These are phyloP conservation scores for Suhomyces yuchorum DNA, from an alignment of 1,139 yeast species.

Conservation along the genomic window DNA sequence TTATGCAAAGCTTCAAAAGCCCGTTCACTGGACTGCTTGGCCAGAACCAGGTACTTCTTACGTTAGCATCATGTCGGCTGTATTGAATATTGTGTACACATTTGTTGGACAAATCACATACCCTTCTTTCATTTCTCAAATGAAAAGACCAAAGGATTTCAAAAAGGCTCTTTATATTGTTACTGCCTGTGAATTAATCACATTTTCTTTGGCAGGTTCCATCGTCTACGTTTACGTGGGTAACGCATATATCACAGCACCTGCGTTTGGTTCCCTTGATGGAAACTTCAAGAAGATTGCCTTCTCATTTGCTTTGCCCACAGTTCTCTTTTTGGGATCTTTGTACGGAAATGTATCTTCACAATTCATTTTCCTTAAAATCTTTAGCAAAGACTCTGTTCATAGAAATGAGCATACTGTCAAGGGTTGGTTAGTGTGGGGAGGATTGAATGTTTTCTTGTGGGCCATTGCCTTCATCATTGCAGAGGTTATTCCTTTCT, in stretches of 20 bases:
- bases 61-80: slow-evolving; percentile 58
- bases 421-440: slow-evolving; percentile 58
- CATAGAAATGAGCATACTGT: slow-evolving; percentile 53
- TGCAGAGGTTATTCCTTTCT: slow-evolving; percentile 66
- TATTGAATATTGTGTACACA: slow-evolving; percentile 60
- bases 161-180: slow-evolving; percentile 57
- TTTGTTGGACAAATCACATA: slow-evolving; percentile 66
- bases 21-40: slow-evolving; percentile 50
- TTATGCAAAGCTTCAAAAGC: slow-evolving; percentile 30
- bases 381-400: slow-evolving; percentile 43
- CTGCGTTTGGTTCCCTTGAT: slow-evolving; percentile 58
- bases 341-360: slow-evolving; percentile 57
- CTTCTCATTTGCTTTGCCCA: slow-evolving; percentile 63
- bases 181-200: slow-evolving; percentile 50
- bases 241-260: slow-evolving; percentile 54
- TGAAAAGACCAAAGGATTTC: slow-evolving; percentile 60
- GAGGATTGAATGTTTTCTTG: slow-evolving; percentile 38
- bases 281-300: slow-evolving; percentile 53
- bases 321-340: slow-evolving; percentile 57
- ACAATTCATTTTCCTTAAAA: slow-evolving; percentile 48
- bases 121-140: slow-evolving; percentile 62
- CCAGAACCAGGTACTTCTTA: slow-evolving; percentile 53
- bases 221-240: slow-evolving; percentile 62
- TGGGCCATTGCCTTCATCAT: slow-evolving; percentile 60
- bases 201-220: slow-evolving; percentile 56